Percentiles rank a stretch among this genome's conserved stretches.
phyloP scores from a whole-genome alignment of 1,284 basidiomycete genomes.

The Porodaedalea pini region DNA sequence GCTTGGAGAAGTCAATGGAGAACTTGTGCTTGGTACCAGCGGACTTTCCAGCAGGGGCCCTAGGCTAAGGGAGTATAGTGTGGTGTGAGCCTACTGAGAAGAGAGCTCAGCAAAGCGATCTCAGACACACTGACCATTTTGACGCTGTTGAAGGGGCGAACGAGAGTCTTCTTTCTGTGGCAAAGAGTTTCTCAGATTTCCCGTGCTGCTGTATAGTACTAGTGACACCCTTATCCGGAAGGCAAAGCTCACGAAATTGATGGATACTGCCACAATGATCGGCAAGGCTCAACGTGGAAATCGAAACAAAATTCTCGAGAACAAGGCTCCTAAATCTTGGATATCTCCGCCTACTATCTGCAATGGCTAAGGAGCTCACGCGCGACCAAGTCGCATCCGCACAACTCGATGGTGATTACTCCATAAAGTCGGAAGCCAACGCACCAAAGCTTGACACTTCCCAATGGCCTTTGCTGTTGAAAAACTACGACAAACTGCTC shows the following conservation, averaged over 20 bases:
- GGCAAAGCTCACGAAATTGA: neutral
- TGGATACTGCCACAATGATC: neutral
- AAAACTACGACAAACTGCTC: slow-evolving; percentile 97
- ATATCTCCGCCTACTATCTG: neutral
- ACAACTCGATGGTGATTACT: slow-evolving; percentile 73
- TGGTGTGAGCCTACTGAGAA: slow-evolving; percentile 86
- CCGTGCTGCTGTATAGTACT: slow-evolving; percentile 6
- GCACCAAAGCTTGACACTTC: slow-evolving; percentile 88
- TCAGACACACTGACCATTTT: slow-evolving; percentile 69
- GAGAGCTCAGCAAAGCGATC: slow-evolving; percentile 84
- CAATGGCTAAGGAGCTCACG: slow-evolving; percentile 39
- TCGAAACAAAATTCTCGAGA: neutral
- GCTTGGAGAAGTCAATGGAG: slow-evolving; percentile 92
- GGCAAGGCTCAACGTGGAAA: neutral
- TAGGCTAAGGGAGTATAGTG: slow-evolving; percentile 51
- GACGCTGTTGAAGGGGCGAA: slow-evolving; percentile 27
- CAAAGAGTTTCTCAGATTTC: neutral
- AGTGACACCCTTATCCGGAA: neutral
- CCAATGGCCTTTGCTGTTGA: slow-evolving; percentile 95
- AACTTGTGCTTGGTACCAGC: slow-evolving; percentile 81
- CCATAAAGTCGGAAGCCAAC: slow-evolving; percentile 76
- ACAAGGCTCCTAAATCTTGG: neutral
- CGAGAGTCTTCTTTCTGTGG: neutral
- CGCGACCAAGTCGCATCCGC: slow-evolving; percentile 67
- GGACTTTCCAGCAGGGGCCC: slow-evolving; percentile 67